These are phyloP conservation scores for Colletotrichum sp. DNA, from an alignment of 2,329 filamentous ascomycete species.

Conservation along the genomic window DNA sequence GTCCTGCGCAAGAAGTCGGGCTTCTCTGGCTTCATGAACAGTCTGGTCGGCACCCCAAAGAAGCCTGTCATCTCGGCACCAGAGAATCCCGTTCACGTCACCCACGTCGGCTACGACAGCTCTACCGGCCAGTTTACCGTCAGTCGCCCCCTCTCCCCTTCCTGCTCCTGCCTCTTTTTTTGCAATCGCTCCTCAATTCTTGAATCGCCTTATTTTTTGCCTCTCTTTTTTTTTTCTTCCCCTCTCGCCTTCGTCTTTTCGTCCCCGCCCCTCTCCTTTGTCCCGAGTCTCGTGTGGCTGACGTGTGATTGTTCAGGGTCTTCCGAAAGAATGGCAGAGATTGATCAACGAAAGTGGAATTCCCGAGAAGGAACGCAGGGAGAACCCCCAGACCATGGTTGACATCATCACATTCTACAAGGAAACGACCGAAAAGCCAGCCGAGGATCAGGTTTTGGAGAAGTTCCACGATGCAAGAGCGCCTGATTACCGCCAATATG, in stretches of 20 bases:
- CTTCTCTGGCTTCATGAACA: conserved; percentile 87
- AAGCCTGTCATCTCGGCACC: conserved; percentile 96
- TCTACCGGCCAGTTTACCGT: conserved; percentile 96
- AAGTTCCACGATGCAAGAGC: conserved; percentile 91
- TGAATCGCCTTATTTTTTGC: background rate
- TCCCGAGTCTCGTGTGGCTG: conserved; percentile 11
- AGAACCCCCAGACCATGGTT: conserved; percentile 94
- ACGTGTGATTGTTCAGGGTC: conserved; percentile 62
- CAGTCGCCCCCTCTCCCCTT: conserved; percentile 41
- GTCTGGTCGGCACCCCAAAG: conserved; percentile 81
- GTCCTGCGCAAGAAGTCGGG: conserved; percentile 83
- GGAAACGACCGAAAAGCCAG: conserved; percentile 81
- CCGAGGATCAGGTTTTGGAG: conserved; percentile 89
- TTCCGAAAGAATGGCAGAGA: conserved; percentile 98
- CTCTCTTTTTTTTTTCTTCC: conserved; percentile 8
- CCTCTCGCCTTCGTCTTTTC: background rate
- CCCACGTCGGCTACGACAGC: conserved; percentile 97
- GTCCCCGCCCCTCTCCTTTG: background rate
- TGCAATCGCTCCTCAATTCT: background rate
- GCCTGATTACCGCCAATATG: conserved; percentile 52
- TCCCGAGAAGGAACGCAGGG: conserved; percentile 91
- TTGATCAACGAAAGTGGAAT: conserved; percentile 96
- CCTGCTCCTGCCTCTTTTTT: background rate
- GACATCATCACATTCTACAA: conserved; percentile 98
- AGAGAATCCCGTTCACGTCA: conserved; percentile 97